phyloP scores from a whole-genome alignment of 2,329 filamentous ascomycete genomes.

The Colletotrichum lupini region DNA sequence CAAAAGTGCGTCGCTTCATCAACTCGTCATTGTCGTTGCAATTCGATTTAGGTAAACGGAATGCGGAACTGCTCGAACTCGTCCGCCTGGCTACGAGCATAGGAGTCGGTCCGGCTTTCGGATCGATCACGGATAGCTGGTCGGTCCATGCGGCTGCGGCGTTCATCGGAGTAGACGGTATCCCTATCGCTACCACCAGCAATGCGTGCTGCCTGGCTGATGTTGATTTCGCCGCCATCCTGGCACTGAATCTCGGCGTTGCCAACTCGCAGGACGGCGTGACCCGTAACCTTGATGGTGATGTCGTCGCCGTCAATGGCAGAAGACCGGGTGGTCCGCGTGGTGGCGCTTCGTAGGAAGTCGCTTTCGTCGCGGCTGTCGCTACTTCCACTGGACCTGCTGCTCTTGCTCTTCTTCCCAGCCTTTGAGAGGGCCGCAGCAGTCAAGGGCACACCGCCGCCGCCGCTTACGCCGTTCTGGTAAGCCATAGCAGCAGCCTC shows the following conservation, averaged over 20 bases:
- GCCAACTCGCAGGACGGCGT: slow-evolving; percentile 65
- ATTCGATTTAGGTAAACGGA: slow-evolving; percentile 26
- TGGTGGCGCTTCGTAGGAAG: slow-evolving; percentile 70
- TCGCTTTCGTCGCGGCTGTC: slow-evolving; percentile 73
- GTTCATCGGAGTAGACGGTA: slow-evolving; percentile 62
- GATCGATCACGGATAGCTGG: slow-evolving; percentile 58
- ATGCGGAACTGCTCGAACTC: slow-evolving; percentile 38
- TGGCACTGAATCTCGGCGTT: slow-evolving; percentile 68
- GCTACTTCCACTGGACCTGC: slow-evolving; percentile 68
- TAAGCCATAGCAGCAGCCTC: slow-evolving; percentile 58
- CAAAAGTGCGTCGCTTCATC: slow-evolving; percentile 35
- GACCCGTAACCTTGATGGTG: slow-evolving; percentile 69
- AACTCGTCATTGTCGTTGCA: slow-evolving; percentile 31
- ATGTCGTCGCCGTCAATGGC: slow-evolving; percentile 63
- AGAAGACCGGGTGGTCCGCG: slow-evolving; percentile 66
- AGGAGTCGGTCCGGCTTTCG: slow-evolving; percentile 62
- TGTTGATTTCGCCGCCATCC: slow-evolving; percentile 70
- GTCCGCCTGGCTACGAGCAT: slow-evolving; percentile 41
- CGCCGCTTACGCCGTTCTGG: slow-evolving; percentile 63
- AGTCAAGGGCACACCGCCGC: slow-evolving; percentile 60
- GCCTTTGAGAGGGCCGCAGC: slow-evolving; percentile 65
- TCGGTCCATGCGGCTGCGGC: slow-evolving; percentile 55
- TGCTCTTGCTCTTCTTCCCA: slow-evolving; percentile 59
- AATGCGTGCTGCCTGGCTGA: slow-evolving; percentile 53
- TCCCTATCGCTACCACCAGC: slow-evolving; percentile 63